Evolutionary conservation across 2,329 filamentous ascomycete genomes (phyloP).

Genomic region (Botryotinia narcissicola): DNA sequence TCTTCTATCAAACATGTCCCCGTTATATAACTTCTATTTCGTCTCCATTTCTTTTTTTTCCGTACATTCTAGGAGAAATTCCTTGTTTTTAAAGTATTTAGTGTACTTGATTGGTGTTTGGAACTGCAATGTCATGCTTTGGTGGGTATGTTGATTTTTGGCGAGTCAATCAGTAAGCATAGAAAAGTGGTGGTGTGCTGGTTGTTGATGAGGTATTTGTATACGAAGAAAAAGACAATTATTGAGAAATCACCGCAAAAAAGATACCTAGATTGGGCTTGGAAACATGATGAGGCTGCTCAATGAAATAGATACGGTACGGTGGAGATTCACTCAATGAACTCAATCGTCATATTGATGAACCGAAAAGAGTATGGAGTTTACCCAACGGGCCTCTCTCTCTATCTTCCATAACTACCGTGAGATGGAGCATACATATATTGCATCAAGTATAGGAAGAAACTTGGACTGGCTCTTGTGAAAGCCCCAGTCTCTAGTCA

Average conservation of each 20-base stretch:
- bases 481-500: background rate
- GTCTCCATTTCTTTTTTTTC: background rate
- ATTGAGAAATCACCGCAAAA: background rate
- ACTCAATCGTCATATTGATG: background rate
- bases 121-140: background rate
- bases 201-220: background rate
- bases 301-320: background rate
- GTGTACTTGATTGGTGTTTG: background rate
- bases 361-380: background rate
- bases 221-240: background rate
- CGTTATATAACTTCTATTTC: background rate
- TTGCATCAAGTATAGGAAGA: background rate
- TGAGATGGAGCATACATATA: no score
- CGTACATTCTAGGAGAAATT: background rate
- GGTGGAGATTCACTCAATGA: background rate
- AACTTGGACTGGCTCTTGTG: background rate
- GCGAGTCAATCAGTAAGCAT: conserved; percentile 2
- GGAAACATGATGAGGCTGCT: background rate
- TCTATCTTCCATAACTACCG: background rate
- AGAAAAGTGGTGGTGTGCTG: background rate
- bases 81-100: background rate
- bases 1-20: background rate
- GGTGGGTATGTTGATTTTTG: background rate
- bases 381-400: fast-evolving
- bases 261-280: background rate